Conservation (phyloP, 768 basidiomycete species). For the Sistotremastrum suecicum region DNA sequence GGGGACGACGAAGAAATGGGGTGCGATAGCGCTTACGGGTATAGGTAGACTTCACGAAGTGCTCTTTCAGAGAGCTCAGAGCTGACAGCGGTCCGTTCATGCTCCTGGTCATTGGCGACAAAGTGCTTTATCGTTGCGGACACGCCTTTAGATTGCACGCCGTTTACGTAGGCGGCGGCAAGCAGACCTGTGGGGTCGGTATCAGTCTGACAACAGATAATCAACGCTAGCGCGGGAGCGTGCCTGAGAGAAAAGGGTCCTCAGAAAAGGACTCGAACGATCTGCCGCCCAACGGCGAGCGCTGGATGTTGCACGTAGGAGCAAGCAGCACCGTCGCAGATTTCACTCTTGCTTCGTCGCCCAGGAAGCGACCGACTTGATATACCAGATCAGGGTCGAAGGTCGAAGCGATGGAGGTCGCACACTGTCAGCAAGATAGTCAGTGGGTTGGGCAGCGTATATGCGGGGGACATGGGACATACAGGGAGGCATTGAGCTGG, state of each 20-base stretch:
- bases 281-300: conserved; percentile 44
- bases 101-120: conserved; percentile 61
- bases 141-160: conserved; percentile 51
- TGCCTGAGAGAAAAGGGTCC: conserved; percentile 54
- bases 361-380: conserved; percentile 44
- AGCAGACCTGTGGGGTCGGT: conserved; percentile 28
- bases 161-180: conserved; percentile 54
- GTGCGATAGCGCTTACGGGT: conserved; percentile 31
- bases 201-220: too few species aligned
- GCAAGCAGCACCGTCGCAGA: conserved; percentile 51
- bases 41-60: conserved; percentile 57
- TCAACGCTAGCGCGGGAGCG: background rate
- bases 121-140: conserved; percentile 66
- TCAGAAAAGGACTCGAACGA: conserved; percentile 64
- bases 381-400: conserved; percentile 48
- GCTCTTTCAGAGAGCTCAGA: conserved; percentile 53
- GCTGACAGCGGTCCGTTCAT: conserved; percentile 50
- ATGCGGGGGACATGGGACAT: conserved; percentile 7
- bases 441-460: background rate
- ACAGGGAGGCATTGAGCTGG: conserved; percentile 57
- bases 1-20: background rate
- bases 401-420: conserved; percentile 55
- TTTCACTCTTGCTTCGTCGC: conserved; percentile 50
- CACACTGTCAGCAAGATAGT: conserved; percentile 28
- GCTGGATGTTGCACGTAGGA: conserved; percentile 65